A percentile compares a stretch with the other conserved stretches of the same genome.
Evolutionary conservation across 768 basidiomycete species (phyloP).

Genomic region (Pulveroboletus sp.): DNA sequence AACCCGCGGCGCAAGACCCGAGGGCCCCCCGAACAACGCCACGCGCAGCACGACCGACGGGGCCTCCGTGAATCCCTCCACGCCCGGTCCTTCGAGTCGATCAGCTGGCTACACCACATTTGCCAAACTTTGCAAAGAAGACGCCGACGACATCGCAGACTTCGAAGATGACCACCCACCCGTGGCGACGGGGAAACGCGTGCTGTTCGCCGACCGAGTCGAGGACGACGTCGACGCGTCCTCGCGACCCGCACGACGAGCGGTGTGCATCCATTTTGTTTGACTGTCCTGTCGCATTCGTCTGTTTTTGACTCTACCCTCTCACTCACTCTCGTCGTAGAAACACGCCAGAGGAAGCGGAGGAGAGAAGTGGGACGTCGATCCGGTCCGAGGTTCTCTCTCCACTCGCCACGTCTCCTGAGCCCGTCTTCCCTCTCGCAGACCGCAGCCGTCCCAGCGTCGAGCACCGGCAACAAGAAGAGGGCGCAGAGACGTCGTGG

Average conservation of each 20-base stretch:
- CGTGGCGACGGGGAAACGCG: constrained; percentile 23
- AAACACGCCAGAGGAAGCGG: constrained; percentile 20
- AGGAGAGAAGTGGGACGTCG: constrained; percentile 10
- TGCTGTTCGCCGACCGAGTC: constrained; percentile 18
- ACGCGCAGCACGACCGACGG: constrained; percentile 5
- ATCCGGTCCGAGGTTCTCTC: constrained; percentile 21
- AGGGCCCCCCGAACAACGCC: constrained; percentile 7
- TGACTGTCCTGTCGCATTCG: not conserved
- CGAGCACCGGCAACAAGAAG: constrained; percentile 18
- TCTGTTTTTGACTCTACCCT: not conserved
- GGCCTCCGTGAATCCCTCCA: constrained; percentile 6
- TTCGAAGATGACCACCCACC: constrained; percentile 19
- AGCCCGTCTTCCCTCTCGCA: not conserved
- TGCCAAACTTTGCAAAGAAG: constrained; percentile 23
- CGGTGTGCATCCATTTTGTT: constrained; percentile 19
- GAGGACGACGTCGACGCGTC: constrained; percentile 14
- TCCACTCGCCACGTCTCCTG: not conserved
- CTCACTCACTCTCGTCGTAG: constrained; percentile 4
- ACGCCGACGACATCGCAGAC: constrained; percentile 24
- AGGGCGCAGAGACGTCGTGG: constrained; percentile 22
- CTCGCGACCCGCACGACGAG: constrained; percentile 25
- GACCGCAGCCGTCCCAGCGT: not conserved
- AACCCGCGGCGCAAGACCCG: constrained; percentile 16
- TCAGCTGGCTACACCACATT: constrained; percentile 20
- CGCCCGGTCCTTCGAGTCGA: constrained; percentile 17